Conservation (phyloP, 371 early-diverging fungal species). For the Syncephalis plumigaleata region DNA sequence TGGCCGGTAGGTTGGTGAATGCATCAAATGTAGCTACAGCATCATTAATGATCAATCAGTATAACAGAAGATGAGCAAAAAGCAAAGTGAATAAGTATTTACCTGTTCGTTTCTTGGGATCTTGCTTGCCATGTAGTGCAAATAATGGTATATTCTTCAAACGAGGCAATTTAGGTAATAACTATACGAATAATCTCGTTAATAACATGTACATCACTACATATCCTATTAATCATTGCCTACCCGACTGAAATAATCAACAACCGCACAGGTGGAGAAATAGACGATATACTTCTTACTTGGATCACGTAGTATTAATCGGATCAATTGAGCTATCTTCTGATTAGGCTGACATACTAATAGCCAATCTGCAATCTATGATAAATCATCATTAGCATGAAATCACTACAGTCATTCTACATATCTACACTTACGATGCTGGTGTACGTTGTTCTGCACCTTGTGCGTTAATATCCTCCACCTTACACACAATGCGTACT, state of each 20-base stretch:
- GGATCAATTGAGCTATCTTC: constrained; percentile 60
- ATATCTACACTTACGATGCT: constrained; percentile 19
- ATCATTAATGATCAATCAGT: not conserved
- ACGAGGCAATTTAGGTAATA: constrained; percentile 19
- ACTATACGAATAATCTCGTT: constrained; percentile 1
- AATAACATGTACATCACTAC: not conserved
- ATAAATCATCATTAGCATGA: not conserved
- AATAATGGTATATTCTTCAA: constrained; percentile 36
- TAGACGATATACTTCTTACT: constrained; percentile 83
- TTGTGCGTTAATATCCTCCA: constrained; percentile 30
- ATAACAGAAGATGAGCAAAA: not conserved
- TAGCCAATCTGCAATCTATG: constrained; percentile 52
- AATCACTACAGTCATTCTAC: not conserved
- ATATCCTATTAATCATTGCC: constrained; percentile 3
- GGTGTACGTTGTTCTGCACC: constrained; percentile 46
- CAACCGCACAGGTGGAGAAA: constrained; percentile 84
- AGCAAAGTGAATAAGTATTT: too few species aligned
- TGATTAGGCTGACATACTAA: constrained; percentile 54
- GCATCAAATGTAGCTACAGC: constrained; percentile 30
- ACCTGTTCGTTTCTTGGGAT: constrained; percentile 55
- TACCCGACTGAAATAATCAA: constrained; percentile 81
- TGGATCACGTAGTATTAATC: constrained; percentile 26
- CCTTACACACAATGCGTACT: constrained; percentile 69
- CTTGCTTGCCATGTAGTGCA: constrained; percentile 89
- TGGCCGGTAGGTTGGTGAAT: constrained; percentile 34